A percentile compares a stretch with the other conserved stretches of the same genome.
These are phyloP conservation scores for Truncatella angustata DNA, from an alignment of 2,329 filamentous ascomycete species.

Conservation along the genomic window DNA sequence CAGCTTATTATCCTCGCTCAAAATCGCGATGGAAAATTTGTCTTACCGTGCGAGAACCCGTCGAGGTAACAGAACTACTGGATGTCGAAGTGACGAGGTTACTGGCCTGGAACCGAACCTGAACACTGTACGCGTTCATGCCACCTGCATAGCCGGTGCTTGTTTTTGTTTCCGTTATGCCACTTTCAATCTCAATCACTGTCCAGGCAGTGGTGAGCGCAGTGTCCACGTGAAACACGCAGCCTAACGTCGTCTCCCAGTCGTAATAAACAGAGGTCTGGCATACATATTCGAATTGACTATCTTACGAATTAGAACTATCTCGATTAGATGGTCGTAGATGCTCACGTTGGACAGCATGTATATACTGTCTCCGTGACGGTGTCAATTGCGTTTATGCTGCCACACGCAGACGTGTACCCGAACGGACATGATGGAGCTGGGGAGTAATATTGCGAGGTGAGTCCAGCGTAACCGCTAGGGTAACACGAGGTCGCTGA, in stretches of 20 bases:
- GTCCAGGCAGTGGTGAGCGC: constrained; percentile 1
- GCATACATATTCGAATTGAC: constrained; percentile 13
- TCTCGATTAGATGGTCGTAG: not conserved
- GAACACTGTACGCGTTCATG: constrained; percentile 18
- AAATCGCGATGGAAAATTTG: too few species aligned
- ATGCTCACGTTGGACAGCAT: constrained; percentile 19
- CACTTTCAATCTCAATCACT: not conserved
- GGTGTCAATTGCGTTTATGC: not conserved
- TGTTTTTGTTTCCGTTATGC: not conserved
- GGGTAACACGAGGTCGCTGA: constrained; percentile 17
- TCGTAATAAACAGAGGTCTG: not conserved
- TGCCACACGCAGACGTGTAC: constrained; percentile 17
- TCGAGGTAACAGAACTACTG: too few species aligned
- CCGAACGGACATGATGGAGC: constrained; percentile 16
- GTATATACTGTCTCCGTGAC: constrained; percentile 14
- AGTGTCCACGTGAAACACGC: not conserved
- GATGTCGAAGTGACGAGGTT: constrained; percentile 17
- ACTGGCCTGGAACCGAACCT: constrained; percentile 18
- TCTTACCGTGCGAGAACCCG: too few species aligned
- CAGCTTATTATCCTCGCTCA: too few species aligned
- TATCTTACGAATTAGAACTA: not conserved
- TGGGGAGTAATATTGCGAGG: constrained; percentile 17
- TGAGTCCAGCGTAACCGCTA: constrained; percentile 13
- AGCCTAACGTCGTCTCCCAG: constrained; percentile 19
- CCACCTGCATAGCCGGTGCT: constrained; percentile 11